These are phyloP conservation scores for Neonothopanus nambi DNA, from an alignment of 1,284 basidiomycete genomes.

Conservation along the genomic window DNA sequence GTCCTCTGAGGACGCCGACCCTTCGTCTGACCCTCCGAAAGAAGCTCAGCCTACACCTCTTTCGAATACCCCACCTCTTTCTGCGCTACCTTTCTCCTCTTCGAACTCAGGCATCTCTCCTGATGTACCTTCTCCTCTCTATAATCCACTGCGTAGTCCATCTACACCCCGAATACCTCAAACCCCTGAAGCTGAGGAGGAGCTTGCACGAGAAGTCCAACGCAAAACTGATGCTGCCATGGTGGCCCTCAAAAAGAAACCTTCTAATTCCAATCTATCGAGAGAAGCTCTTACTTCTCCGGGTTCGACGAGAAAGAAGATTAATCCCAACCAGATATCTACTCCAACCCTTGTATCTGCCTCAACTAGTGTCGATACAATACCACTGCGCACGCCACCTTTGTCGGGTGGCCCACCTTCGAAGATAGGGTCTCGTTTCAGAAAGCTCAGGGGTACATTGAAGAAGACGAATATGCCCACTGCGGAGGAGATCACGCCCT, in stretches of 20 bases:
- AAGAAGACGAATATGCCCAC: constrained; percentile 54
- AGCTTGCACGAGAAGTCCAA: constrained; percentile 67
- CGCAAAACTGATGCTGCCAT: constrained; percentile 71
- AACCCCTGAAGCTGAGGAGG: constrained; percentile 43
- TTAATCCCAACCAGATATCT: constrained; percentile 73
- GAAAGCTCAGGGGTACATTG: constrained; percentile 67
- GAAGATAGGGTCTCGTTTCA: constrained; percentile 67
- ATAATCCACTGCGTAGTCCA: constrained; percentile 34
- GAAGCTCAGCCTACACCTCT: not conserved
- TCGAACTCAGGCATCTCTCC: constrained; percentile 24
- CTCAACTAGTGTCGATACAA: constrained; percentile 73
- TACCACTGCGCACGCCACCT: constrained; percentile 58
- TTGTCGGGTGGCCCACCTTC: constrained; percentile 35
- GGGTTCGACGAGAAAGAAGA: constrained; percentile 55
- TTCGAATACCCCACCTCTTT: not conserved
- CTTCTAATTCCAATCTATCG: constrained; percentile 50
- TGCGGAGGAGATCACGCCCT: constrained; percentile 50
- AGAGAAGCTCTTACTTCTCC: constrained; percentile 36
- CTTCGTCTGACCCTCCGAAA: not conserved
- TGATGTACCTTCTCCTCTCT: constrained; percentile 28
- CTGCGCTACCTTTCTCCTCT: constrained; percentile 16
- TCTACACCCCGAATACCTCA: constrained; percentile 41
- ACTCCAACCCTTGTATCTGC: constrained; percentile 71
- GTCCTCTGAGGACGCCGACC: not conserved
- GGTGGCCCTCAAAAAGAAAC: constrained; percentile 59